phyloP scores from a whole-genome alignment of 78 protist genomes.

The Thecamonas trahens region DNA sequence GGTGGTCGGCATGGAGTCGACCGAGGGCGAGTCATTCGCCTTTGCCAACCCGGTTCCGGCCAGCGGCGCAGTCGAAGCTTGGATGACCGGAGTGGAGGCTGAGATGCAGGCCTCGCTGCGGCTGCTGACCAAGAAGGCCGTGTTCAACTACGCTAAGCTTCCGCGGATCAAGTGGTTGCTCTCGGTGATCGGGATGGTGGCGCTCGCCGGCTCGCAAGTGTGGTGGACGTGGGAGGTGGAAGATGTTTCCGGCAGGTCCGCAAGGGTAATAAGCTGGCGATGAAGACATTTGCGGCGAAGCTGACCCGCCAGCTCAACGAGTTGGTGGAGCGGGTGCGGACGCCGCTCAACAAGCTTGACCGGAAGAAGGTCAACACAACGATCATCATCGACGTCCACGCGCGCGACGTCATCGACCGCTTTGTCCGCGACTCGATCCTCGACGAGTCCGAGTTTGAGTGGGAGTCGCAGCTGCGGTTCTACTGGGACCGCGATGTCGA shows the following conservation, averaged over 20 bases:
- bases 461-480: conserved; percentile 89
- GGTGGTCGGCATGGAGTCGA: conserved; percentile 65
- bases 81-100: conserved; percentile 69
- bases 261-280: conserved; percentile 52
- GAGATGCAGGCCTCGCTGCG: conserved; percentile 64
- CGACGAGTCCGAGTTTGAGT: conserved; percentile 79
- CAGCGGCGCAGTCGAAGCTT: conserved; percentile 81
- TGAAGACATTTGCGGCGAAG: conserved; percentile 25
- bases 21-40: conserved; percentile 63
- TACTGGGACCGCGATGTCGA: conserved; percentile 54
- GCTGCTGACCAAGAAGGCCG: conserved; percentile 54
- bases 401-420: conserved; percentile 76
- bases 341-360: background rate
- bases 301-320: conserved; percentile 42
- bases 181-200: conserved; percentile 51
- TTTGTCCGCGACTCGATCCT: conserved; percentile 80
- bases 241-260: conserved; percentile 64
- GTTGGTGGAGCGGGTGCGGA: conserved; percentile 44
- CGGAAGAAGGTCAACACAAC: conserved; percentile 75
- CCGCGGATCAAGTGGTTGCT: conserved; percentile 54
- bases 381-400: conserved; percentile 86
- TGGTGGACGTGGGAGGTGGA: conserved; percentile 92
- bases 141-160: conserved; percentile 44
- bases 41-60: conserved; percentile 32
- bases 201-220: conserved; percentile 60